Evolutionary conservation across 768 basidiomycete genomes (phyloP), one percentile per base, ranked within the genome.

Genomic region (Hypholoma fasciculare): DNA sequence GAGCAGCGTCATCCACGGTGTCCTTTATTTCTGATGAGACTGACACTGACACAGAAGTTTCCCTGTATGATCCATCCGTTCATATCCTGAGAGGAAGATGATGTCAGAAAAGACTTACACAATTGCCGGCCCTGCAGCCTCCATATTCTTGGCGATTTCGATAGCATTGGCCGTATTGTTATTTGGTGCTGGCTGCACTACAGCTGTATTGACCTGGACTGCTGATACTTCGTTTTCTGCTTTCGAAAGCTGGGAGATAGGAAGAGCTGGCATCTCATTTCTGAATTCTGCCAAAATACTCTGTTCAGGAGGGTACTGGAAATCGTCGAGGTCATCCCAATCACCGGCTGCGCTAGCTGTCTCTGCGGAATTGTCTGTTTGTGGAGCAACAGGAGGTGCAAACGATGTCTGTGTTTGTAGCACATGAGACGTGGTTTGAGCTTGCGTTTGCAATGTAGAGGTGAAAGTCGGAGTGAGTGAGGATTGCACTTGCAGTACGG

Each of bases 301-400:
- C 16, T 54, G 39, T 46, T 63, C 63, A n/a, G 61, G 58, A 16
- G 70, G 69, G 59, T 69, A 69, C 26, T 61, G 59, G 14, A 70
- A 48, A 39, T 69, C 30, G 30, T 34, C 64, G 23, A 66, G 50
- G 23, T 63, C 63, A 11, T 50, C 65, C 38, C 46, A 44, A 49
- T 67, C 63, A n/a, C 59, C 61, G 7, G 49, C 26, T 12, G 42
- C 54, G 14, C 19, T 46, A 13, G 54, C 12, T 7, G 48, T 48
- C 49, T 61, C 43, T 56, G 58, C 19, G 66, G 65, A 38, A 70
- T 59, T 23, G 52, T 26, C 47, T 66, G 69, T 50, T 69, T 68
- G 44, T 17, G 44, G 7, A 12, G 23, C 2, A 6, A 23, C 17
- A 23, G 9, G 5, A 1, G 17, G 44, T 2, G 3, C 11, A 46